A percentile compares a stretch with the other conserved stretches of the same genome.
phyloP scores from a whole-genome alignment of 495 filamentous ascomycete species.

The Evernia prunastri region DNA sequence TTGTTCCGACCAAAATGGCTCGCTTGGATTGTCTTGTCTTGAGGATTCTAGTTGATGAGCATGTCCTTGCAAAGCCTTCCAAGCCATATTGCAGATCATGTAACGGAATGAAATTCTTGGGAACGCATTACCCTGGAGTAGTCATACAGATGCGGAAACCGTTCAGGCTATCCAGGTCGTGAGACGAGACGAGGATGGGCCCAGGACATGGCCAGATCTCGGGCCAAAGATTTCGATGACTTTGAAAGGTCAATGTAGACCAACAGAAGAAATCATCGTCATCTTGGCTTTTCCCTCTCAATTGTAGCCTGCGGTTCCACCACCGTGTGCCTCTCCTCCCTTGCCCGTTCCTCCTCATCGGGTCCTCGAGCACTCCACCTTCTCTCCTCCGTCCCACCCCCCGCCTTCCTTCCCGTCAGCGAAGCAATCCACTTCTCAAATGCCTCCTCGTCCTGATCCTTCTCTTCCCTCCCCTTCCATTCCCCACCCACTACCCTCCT shows the following conservation, averaged over 20 bases:
- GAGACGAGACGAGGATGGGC: background rate
- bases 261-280: background rate
- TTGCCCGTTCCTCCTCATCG: conserved; percentile 1
- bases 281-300: conserved; percentile 14
- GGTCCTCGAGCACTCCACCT: conserved; percentile 12
- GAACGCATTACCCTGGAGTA: background rate
- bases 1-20: background rate
- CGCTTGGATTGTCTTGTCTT: background rate
- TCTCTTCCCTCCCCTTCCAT: conserved; percentile 42
- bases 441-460: conserved; percentile 52
- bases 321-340: conserved; percentile 10
- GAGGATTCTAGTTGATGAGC: background rate
- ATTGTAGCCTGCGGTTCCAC: background rate
- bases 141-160: background rate
- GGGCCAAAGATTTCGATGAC: background rate
- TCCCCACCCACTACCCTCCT: conserved; percentile 41
- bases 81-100: background rate
- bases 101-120: background rate
- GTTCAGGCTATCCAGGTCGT: background rate
- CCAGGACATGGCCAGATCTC: background rate
- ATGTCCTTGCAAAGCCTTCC: background rate
- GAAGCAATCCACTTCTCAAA: conserved; percentile 66
- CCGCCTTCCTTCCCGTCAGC: conserved; percentile 51
- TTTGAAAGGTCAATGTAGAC: background rate
- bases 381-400: conserved; percentile 40